Conservation (phyloP, 495 filamentous ascomycete species). For the Annulohypoxylon moriforme region DNA sequence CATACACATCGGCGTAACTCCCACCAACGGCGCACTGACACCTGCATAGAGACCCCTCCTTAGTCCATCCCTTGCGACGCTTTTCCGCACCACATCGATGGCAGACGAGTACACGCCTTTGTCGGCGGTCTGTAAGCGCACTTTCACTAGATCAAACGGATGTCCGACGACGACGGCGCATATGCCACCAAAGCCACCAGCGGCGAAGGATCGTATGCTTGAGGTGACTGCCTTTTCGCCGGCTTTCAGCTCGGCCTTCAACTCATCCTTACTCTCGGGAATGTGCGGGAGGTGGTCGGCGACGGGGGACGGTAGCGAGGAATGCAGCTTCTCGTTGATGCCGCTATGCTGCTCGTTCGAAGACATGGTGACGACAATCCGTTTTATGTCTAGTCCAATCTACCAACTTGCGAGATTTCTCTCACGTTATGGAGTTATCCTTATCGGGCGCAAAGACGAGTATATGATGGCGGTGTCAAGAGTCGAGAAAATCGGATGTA, state of each 20-base stretch:
- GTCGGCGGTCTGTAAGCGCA: conserved; percentile 94
- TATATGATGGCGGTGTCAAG: background rate
- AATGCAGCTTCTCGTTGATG: conserved; percentile 53
- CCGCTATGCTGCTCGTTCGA: conserved; percentile 41
- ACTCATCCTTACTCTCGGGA: conserved; percentile 63
- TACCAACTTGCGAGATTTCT: conserved; percentile 1
- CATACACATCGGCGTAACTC: conserved; percentile 99
- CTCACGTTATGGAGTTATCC: background rate
- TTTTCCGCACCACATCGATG: conserved; percentile 90
- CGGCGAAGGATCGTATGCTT: conserved; percentile 81
- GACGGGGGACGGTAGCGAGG: conserved; percentile 52
- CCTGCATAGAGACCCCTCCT: conserved; percentile 92
- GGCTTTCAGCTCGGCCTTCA: conserved; percentile 62
- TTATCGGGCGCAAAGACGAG: background rate
- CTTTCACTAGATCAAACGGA: conserved; percentile 97
- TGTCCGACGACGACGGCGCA: conserved; percentile 95
- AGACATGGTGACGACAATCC: conserved; percentile 39
- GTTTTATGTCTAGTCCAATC: background rate
- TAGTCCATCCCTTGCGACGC: conserved; percentile 86
- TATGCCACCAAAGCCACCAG: conserved; percentile 92
- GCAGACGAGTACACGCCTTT: conserved; percentile 91
- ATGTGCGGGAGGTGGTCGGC: conserved; percentile 62
- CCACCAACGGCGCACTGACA: conserved; percentile 91
- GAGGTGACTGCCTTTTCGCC: conserved; percentile 60
- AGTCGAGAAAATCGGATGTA: background rate